Evolutionary conservation across 2,329 filamentous ascomycete genomes (phyloP), one percentile per base, ranked within the genome.

Genomic region (Pseudocercospora fijiensis): DNA sequence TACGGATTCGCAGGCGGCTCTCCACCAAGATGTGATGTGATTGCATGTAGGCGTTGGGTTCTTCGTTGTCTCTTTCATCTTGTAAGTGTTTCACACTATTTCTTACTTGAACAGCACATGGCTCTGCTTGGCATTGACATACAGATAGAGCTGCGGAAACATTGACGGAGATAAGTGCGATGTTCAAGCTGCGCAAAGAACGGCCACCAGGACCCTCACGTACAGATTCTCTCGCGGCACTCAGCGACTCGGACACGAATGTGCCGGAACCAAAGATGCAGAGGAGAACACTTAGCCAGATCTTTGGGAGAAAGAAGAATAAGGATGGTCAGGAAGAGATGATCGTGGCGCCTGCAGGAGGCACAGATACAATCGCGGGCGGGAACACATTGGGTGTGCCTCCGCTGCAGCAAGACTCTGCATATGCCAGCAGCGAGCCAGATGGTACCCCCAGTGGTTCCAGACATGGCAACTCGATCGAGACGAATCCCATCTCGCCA

Each of bases 351-450:
- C 49, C 49, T 26, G 26, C 16, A 27, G 49, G 28, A n/a, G 49
- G 49, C 49, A 10, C 20, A 16, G 22, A 11, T 16, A 53, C 49
- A 28, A n/a, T 28, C 7, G 49, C 26, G 11, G 18, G 49, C 26
- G 10, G 11, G 28, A 53, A 53, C 49, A 53, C 49, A 53, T 30
- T 53, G 49, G 26, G 49, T 10, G 49, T 53, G 11, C 49, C 49
- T n/a, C 22, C 49, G 16, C 26, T 53, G 49, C 49, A 63, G 9
- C 66, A 61, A 49, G 70, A 71, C 53, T 71, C 70, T 5, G 70
- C 70, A 33, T 71, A 72, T 57, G 70, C 65, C 10, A 70, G 67
- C 49, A 71, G 69, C 37, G 66, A 68, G 11, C 58, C 63, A 13
- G 53, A 62, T 56, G 61, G 61, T 5, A 53, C 49, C 7, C 49